Evolutionary conservation across 345 rosid species (phyloP).

Genomic region (Aquilaria malaccensis): DNA sequence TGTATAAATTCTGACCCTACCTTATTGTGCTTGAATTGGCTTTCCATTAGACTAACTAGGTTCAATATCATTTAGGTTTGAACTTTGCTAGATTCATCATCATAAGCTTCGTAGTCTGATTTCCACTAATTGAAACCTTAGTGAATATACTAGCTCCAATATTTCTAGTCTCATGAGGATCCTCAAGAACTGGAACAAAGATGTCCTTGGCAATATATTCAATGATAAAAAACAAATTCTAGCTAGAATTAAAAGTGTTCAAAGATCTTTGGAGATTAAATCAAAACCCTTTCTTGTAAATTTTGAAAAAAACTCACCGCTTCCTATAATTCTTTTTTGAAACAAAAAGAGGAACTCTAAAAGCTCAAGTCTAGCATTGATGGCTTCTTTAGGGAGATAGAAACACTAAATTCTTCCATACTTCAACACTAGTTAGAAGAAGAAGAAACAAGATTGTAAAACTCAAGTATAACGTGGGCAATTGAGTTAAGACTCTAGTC

Average conservation of each 20-base stretch:
- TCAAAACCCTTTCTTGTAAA: neutral
- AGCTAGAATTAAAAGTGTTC: neutral
- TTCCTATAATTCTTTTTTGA: neutral
- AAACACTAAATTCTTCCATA: neutral
- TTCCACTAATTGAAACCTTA: neutral
- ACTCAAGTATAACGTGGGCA: neutral
- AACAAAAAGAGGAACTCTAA: neutral
- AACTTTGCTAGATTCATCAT: neutral
- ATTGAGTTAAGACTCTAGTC: neutral
- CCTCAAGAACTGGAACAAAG: neutral
- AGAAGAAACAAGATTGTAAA: neutral
- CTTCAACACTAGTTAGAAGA: neutral
- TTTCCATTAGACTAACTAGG: neutral
- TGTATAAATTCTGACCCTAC: neutral
- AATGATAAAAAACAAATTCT: neutral
- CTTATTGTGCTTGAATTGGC: neutral
- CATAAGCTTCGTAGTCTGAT: neutral
- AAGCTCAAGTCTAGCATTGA: neutral
- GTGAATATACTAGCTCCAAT: neutral
- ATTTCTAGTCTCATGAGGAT: too few relatives aligned
- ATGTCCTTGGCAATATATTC: neutral
- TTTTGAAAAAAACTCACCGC: neutral
- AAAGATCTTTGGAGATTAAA: neutral
- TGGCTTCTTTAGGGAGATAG: neutral
- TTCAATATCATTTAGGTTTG: neutral